Evolutionary conservation across 768 basidiomycete species (phyloP), one percentile per base, ranked within the genome.

Genomic region (Jaapia argillacea): DNA sequence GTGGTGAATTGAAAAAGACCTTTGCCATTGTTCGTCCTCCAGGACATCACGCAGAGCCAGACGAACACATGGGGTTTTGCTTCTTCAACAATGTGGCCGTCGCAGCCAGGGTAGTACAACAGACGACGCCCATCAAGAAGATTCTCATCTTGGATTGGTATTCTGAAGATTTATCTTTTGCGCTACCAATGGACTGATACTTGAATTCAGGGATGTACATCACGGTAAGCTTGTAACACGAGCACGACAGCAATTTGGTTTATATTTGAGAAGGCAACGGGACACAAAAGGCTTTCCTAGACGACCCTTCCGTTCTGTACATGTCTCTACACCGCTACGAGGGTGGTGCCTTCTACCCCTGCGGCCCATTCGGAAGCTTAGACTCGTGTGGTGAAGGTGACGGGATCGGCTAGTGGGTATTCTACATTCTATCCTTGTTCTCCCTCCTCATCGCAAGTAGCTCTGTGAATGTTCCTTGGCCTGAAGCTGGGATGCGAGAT

Each of bases 81-180:
- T 96, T 99, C 68, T 96, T 92, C 68, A 99, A 99, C 62, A 99
- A 99, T 57, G 92, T 94, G 25, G 85, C 96, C 1, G 86, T 99
- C 13, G 93, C 93, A 1, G 76, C 89, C 16, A 77, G 79, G 54
- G 85, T 91, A 21, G 79, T 86, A 16, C 82, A 88, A 57, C 66
- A 83, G 48, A 52, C 70, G 43, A 84, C 85, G 2, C 57, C 71
- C 4, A 64, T 89, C 47, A 86, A 82, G 60, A 86, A 74, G 57
- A 81, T 97, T 12, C 57, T 99, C 49, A 97, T 99, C 51, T 64
- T 99, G 24, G 96, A 99, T 58, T 99, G 96, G 94, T 96, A 56
- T 51, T 83, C 31, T 26, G 10, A n/a, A 24, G 7, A 3, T 10
- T 35, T 20, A 31, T 36, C 16, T 16, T 36, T 16, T n/a, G 24